Evolutionary conservation across 1,284 basidiomycete genomes (phyloP).

Genomic region (Leccinum pachyderme): DNA sequence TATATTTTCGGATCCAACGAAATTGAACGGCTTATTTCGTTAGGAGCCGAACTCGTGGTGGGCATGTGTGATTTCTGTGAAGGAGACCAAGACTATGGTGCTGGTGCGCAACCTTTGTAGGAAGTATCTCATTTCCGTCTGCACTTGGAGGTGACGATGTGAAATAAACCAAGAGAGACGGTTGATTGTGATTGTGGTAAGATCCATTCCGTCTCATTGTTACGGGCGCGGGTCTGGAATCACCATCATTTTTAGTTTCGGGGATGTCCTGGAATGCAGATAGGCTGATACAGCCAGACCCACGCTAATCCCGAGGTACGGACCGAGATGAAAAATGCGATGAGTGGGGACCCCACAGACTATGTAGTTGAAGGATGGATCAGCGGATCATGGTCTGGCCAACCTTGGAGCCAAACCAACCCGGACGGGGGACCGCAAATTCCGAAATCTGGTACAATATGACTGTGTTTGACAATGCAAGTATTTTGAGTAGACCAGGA

Average conservation of each 20-base stretch:
- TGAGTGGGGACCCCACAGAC: not conserved
- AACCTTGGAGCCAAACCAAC: not conserved
- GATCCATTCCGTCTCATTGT: not conserved
- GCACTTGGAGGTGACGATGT: not conserved
- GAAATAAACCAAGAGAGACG: not conserved
- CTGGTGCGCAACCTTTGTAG: too few relatives aligned
- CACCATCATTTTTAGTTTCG: not conserved
- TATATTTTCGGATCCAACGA: too few relatives aligned
- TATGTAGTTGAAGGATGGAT: not conserved
- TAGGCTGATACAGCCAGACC: not conserved
- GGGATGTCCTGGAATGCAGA: not conserved
- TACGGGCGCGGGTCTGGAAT: not conserved
- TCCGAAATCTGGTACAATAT: not conserved
- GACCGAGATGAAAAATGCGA: not conserved
- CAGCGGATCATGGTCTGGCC: not conserved
- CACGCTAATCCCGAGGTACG: not conserved
- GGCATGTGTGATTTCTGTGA: not conserved
- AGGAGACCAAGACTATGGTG: not conserved
- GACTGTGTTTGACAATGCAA: not conserved
- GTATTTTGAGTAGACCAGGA: conserved; percentile 2
- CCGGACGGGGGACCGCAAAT: not conserved
- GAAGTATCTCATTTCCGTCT: not conserved
- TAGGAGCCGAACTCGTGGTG: too few relatives aligned
- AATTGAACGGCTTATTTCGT: too few relatives aligned
- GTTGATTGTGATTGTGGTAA: not conserved